These are phyloP conservation scores for Vitis riparia DNA, from an alignment of 164 flowering plant species.

Conservation along the genomic window DNA sequence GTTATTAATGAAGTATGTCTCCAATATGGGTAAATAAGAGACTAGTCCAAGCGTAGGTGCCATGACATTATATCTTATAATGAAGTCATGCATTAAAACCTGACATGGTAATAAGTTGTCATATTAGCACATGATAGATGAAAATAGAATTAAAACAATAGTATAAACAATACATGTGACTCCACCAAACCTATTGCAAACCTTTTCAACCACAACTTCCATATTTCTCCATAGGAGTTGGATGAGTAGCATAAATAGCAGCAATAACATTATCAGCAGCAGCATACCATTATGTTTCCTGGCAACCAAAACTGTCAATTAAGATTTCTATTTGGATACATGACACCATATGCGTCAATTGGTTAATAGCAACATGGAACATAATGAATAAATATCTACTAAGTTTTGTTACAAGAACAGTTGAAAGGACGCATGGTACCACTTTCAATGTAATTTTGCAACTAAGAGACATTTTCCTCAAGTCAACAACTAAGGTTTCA, in stretches of 20 bases:
- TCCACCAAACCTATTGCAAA: conserved; percentile 87
- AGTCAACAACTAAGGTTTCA: conserved; percentile 67
- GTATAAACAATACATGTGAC: conserved; percentile 54
- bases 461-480: conserved; percentile 62
- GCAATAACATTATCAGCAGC: too few species aligned
- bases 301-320: too few species aligned
- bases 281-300: too few species aligned
- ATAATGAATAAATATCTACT: conserved; percentile 74
- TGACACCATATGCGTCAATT: conserved; percentile 81
- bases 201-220: conserved; percentile 97
- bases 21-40: too few species aligned
- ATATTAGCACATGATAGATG: not conserved
- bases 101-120: too few species aligned
- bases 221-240: conserved; percentile 6
- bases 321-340: conserved; percentile 70
- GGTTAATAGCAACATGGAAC: conserved; percentile 85
- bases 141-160: not conserved
- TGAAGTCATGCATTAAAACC: too few species aligned
- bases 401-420: conserved; percentile 68
- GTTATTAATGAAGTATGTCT: too few species aligned
- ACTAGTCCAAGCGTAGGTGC: too few species aligned
- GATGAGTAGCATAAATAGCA: too few species aligned
- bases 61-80: too few species aligned
- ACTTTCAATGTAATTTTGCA: conserved; percentile 36
- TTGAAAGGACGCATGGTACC: conserved; percentile 27